Evolutionary conservation across 2,329 filamentous ascomycete genomes (phyloP).

Genomic region (Stylonectria norvegica): DNA sequence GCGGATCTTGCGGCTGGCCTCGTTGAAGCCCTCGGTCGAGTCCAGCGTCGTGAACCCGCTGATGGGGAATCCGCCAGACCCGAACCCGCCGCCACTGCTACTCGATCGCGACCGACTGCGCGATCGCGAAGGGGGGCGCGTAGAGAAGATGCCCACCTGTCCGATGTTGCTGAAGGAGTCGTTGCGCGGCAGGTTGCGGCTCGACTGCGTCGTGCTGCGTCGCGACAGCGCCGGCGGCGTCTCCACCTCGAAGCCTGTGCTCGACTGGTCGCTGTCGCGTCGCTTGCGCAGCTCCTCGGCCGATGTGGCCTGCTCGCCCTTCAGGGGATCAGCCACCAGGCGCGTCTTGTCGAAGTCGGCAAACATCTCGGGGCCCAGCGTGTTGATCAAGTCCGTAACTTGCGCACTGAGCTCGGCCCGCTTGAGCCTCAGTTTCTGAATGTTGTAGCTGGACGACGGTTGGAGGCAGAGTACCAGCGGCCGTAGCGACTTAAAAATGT

Average conservation of each 20-base stretch:
- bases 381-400: conserved; percentile 91
- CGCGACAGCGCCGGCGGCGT: conserved; percentile 41
- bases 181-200: conserved; percentile 67
- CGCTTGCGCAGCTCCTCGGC: conserved; percentile 29
- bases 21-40: conserved; percentile 69
- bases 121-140: conserved; percentile 76
- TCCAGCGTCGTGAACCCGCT: conserved; percentile 67
- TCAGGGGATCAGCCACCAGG: conserved; percentile 58
- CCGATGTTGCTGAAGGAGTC: conserved; percentile 92
- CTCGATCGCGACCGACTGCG: conserved; percentile 68
- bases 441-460: conserved; percentile 78
- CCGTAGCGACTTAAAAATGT: conserved; percentile 90
- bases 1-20: conserved; percentile 79
- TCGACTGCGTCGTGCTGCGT: conserved; percentile 52
- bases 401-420: conserved; percentile 73
- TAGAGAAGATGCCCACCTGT: conserved; percentile 84
- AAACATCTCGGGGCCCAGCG: conserved; percentile 91
- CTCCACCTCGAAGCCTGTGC: conserved; percentile 35
- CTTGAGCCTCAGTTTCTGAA: conserved; percentile 70
- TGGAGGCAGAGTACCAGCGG: conserved; percentile 83
- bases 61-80: conserved; percentile 60
- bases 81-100: conserved; percentile 61
- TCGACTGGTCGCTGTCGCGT: conserved; percentile 50
- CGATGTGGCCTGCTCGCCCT: conserved; percentile 28
- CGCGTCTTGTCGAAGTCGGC: conserved; percentile 85